Evolutionary conservation across 169 alveolate species (phyloP).

Genomic region (Cardiosporidium cionae): DNA sequence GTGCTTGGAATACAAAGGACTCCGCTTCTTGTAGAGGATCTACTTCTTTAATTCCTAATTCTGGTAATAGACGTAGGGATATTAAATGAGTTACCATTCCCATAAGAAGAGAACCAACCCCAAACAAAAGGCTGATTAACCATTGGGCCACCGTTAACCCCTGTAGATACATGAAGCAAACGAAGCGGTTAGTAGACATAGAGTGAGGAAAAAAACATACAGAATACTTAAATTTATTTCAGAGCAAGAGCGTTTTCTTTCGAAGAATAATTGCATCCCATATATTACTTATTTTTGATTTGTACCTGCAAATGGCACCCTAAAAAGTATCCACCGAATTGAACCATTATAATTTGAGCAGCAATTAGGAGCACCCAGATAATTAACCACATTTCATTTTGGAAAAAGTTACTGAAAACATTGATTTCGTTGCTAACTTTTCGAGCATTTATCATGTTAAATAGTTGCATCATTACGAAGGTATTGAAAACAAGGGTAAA

Average conservation of each 20-base stretch:
- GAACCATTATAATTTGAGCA: conserved; percentile 29
- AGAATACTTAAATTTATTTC: too few species aligned
- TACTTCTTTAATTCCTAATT: conserved; percentile 19
- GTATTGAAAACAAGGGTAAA: conserved; percentile 74
- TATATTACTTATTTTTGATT: background rate
- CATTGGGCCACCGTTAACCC: conserved; percentile 28
- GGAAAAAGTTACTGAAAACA: conserved; percentile 56
- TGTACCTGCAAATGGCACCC: conserved; percentile 33
- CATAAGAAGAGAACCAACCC: conserved; percentile 12
- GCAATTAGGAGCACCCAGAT: conserved; percentile 31
- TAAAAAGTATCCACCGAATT: conserved; percentile 30
- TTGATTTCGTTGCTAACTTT: conserved; percentile 61
- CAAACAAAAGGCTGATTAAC: conserved; percentile 12
- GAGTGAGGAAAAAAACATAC: too few species aligned
- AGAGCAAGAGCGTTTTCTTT: too few species aligned
- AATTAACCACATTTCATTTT: conserved; percentile 16
- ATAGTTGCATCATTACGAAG: conserved; percentile 70
- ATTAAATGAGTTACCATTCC: conserved; percentile 10
- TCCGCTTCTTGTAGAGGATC: conserved; percentile 8
- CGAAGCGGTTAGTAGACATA: too few species aligned
- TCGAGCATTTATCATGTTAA: conserved; percentile 74
- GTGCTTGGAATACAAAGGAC: conserved; percentile 10
- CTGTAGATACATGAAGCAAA: background rate
- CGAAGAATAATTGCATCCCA: too few species aligned
- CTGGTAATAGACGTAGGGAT: conserved; percentile 7